Percentiles rank a stretch among this genome's conserved stretches.
Conservation (phyloP, 2,329 filamentous ascomycete species). For the Colletotrichum sp. region DNA sequence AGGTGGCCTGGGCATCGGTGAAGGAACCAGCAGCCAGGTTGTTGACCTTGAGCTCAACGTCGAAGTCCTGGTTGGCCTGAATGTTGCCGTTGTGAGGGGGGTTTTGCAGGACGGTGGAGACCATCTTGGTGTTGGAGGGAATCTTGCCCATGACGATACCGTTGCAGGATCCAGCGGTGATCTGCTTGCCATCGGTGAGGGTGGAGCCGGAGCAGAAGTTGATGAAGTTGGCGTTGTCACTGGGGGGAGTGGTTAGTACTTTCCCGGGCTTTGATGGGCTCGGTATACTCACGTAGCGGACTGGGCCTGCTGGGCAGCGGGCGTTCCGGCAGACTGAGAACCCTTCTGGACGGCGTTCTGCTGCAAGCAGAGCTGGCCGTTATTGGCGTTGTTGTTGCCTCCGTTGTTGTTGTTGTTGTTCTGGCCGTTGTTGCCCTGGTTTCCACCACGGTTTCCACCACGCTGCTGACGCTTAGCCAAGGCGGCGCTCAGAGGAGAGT, state of each 20-base stretch:
- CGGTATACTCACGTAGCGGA: constrained; percentile 52
- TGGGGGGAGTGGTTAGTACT: constrained; percentile 27
- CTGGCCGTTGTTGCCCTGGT: constrained; percentile 23
- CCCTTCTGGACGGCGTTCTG: constrained; percentile 51
- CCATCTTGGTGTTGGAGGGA: constrained; percentile 59
- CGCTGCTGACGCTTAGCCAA: constrained; percentile 46
- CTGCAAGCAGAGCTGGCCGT: constrained; percentile 18
- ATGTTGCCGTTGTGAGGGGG: constrained; percentile 58
- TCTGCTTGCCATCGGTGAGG: constrained; percentile 66
- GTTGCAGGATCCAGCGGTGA: constrained; percentile 66
- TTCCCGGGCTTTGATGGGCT: no score
- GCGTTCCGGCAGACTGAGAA: constrained; percentile 52
- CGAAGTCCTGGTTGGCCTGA: constrained; percentile 52
- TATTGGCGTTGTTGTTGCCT: constrained; percentile 23
- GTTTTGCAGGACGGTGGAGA: constrained; percentile 59
- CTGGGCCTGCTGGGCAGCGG: constrained; percentile 52
- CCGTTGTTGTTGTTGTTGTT: constrained; percentile 23
- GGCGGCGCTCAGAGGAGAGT: constrained; percentile 38
- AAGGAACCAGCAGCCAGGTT: constrained; percentile 65
- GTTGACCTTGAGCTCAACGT: constrained; percentile 54
- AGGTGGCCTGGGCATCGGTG: constrained; percentile 64
- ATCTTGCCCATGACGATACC: constrained; percentile 68
- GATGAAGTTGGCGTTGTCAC: constrained; percentile 66
- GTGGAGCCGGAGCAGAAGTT: constrained; percentile 63
- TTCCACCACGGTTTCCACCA: constrained; percentile 20